Conservation (phyloP, 371 early-diverging fungal genomes). For the Nematocida minor region DNA sequence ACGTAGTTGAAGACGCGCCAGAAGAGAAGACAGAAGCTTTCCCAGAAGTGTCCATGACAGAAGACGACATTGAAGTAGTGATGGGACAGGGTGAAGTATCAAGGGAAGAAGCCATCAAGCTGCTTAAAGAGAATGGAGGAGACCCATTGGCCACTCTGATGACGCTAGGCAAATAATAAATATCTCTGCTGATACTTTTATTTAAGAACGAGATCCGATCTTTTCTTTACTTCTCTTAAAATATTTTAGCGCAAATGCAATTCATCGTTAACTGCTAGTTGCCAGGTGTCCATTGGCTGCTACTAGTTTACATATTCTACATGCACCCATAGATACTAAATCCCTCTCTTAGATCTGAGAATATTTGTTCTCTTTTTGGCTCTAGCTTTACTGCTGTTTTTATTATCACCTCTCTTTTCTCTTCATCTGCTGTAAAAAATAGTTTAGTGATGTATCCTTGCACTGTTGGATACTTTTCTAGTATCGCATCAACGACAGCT, state of each 20-base stretch:
- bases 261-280: no score
- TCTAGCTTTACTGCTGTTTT: slow-evolving; percentile 32
- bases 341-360: slow-evolving; percentile 10
- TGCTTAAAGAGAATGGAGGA: slow-evolving; percentile 46
- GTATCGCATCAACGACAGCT: slow-evolving; percentile 13
- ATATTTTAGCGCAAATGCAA: no score
- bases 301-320: no score
- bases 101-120: slow-evolving; percentile 49
- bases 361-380: slow-evolving; percentile 37
- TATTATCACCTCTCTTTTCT: slow-evolving; percentile 18
- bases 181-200: no score
- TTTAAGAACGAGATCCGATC: no score
- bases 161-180: slow-evolving; percentile 52
- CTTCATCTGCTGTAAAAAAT: slow-evolving; percentile 1
- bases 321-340: slow-evolving; percentile 8
- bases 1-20: neutral
- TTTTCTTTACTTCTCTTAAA: no score
- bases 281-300: no score
- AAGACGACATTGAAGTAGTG: slow-evolving; percentile 54
- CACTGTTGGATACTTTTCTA: slow-evolving; percentile 4
- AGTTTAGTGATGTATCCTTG: slow-evolving; percentile 30
- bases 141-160: slow-evolving; percentile 58
- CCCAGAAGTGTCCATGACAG: neutral
- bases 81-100: slow-evolving; percentile 45
- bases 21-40: slow-evolving; percentile 10